phyloP scores from a whole-genome alignment of 371 early-diverging fungal genomes.

The Cokeromyces recurvatus region DNA sequence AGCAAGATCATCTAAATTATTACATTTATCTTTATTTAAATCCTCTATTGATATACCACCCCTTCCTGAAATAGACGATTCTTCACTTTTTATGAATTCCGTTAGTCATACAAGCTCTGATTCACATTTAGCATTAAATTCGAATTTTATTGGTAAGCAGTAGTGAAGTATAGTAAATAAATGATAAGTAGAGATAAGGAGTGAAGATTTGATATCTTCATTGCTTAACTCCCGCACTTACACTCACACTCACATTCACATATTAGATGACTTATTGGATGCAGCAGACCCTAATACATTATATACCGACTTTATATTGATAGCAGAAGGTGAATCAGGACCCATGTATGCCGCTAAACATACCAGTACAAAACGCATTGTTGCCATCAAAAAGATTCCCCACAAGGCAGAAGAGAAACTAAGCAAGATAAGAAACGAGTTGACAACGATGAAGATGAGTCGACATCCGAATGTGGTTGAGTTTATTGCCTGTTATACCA shows the following conservation, averaged over 20 bases:
- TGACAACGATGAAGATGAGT: slow-evolving; percentile 66
- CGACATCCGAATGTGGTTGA: slow-evolving; percentile 69
- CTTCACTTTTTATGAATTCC: not conserved
- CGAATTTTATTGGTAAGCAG: slow-evolving; percentile 28
- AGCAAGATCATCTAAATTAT: slow-evolving; percentile 36
- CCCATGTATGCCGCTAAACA: slow-evolving; percentile 64
- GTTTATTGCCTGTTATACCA: slow-evolving; percentile 63
- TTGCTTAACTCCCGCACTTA: too few relatives aligned
- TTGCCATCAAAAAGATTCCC: slow-evolving; percentile 73
- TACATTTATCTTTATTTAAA: slow-evolving; percentile 23
- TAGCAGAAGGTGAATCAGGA: slow-evolving; percentile 81
- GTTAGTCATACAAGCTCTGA: not conserved
- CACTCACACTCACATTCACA: too few relatives aligned
- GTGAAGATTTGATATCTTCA: too few relatives aligned
- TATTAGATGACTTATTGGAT: slow-evolving; percentile 39
- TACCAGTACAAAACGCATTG: slow-evolving; percentile 42
- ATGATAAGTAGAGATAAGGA: not conserved
- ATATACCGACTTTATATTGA: slow-evolving; percentile 50
- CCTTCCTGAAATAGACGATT: slow-evolving; percentile 4
- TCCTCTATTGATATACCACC: slow-evolving; percentile 23
- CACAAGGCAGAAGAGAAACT: slow-evolving; percentile 59
- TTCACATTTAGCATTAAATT: slow-evolving; percentile 22
- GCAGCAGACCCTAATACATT: slow-evolving; percentile 41
- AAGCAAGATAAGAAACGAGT: slow-evolving; percentile 64
- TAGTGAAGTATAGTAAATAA: not conserved